Percentiles rank a stretch among this genome's conserved stretches.
phyloP scores from a whole-genome alignment of 2,329 filamentous ascomycete genomes.

The Apiospora kogelbergensis region DNA sequence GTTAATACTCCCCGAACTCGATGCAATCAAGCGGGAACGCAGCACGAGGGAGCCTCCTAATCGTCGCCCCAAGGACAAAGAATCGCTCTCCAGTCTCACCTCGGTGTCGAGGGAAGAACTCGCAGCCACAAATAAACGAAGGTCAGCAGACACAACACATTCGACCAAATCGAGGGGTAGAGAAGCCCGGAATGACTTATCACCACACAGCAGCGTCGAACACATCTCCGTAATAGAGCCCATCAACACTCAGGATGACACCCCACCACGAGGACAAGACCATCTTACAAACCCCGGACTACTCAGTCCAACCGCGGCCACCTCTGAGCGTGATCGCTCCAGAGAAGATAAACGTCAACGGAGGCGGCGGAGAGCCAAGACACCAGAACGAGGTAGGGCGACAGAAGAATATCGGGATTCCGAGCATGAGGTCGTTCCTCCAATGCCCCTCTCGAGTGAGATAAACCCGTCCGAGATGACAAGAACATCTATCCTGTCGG shows the following conservation, averaged over 20 bases:
- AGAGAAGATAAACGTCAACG: slow-evolving; percentile 51
- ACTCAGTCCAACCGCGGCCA: slow-evolving; percentile 36
- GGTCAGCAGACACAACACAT: slow-evolving; percentile 52
- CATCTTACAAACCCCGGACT: slow-evolving; percentile 37
- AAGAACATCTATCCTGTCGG: slow-evolving; percentile 81
- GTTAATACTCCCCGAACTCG: slow-evolving; percentile 87
- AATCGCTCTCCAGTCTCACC: slow-evolving; percentile 61
- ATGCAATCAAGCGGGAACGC: slow-evolving; percentile 86
- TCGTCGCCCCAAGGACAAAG: slow-evolving; percentile 44
- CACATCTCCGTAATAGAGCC: slow-evolving; percentile 47
- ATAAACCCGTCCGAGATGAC: slow-evolving; percentile 86
- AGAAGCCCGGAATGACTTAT: slow-evolving; percentile 56
- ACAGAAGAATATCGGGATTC: slow-evolving; percentile 51
- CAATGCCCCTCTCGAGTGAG: slow-evolving; percentile 86
- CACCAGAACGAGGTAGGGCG: slow-evolving; percentile 46
- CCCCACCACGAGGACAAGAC: slow-evolving; percentile 45
- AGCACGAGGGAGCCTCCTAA: slow-evolving; percentile 69
- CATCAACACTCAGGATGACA: slow-evolving; percentile 41
- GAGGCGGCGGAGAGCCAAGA: slow-evolving; percentile 52
- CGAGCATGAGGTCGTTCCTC: slow-evolving; percentile 63
- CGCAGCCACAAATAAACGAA: slow-evolving; percentile 53
- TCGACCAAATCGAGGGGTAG: slow-evolving; percentile 48
- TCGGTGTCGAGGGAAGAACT: slow-evolving; percentile 55
- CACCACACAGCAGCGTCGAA: slow-evolving; percentile 48
- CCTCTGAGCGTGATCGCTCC: slow-evolving; percentile 41